Evolutionary conservation across 2,329 filamentous ascomycete genomes (phyloP), one percentile per base, ranked within the genome.

Genomic region (Coniochaeta sp.): DNA sequence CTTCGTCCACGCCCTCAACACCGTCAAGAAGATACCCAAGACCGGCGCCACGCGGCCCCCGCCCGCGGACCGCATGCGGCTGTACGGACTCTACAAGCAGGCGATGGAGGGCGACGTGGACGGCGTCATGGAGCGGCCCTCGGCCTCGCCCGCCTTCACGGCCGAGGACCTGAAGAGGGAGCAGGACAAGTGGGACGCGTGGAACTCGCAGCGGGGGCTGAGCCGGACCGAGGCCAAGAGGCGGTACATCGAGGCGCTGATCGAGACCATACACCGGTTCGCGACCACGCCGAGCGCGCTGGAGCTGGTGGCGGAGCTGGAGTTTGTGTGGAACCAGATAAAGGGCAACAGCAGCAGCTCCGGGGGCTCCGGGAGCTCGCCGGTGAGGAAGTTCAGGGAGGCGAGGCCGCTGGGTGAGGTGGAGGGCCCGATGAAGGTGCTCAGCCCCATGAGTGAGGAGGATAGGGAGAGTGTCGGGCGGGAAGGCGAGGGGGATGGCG

Each of bases 291-390:
- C 88, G 57, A 92, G 96, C 71, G 91, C 91, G 8, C 84, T 88
- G 62, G 93, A 96, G 74, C 81, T 99, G 43, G 93, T 98, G 40
- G 82, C 87, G 11, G 95, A 99, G 74, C 84, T 99, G n/a, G 95
- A 99, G 75, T 99, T 98, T 69, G 93, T 99, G 43, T 99, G 95
- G 95, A 92, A 97, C 67, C 95, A 98, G 73, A 93, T 99, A 67
- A 96, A 95, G 74, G 89, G 89, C 67, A 97, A 93, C 56, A 52
- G 61, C 44, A 33, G 17, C 24, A 57, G 61, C 59, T 8, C 61
- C 54, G 54, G 62, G 57, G 9, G 62, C 43, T 81, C 82, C 12
- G 84, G 24, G 24, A 28, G 47, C 14, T 19, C 56, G 79, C 65
- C 74, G 74, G 72, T 71, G 24, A 52, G 47, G 59, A 63, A 65